Evolutionary conservation across 2,329 filamentous ascomycete species (phyloP), one percentile per base, ranked within the genome.

Genomic region (Xylariales sp.): DNA sequence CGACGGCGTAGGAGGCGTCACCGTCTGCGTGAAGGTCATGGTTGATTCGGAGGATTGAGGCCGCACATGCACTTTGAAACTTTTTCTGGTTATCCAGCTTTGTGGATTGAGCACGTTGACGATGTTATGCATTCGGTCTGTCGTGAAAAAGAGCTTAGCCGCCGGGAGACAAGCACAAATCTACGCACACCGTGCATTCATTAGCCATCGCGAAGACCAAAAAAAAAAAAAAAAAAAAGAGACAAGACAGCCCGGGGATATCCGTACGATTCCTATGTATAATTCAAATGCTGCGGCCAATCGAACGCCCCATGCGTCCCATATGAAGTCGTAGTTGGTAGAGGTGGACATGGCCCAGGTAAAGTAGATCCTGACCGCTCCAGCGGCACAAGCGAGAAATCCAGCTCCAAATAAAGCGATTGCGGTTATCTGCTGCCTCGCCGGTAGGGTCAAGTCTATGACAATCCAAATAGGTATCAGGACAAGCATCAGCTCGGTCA

Each of bases 401-500:
- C 74, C 74, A 13, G 73, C 55, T 8, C 63, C 66, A 38, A 78
- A 74, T 8, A 77, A 66, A 5, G 65, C 47, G 2, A 62, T 59
- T 5, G 78, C 55, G 3, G 66, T 62, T 13, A 66, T 41, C 24
- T 66, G 66, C 41, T 78, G 72, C 30, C 62, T 67, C 10, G 48
- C 44, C 1, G 71, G 67, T 25, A 78, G 57, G 34, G 70, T 62
- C 2, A 74, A 52, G 13, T 58, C 54, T 45, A 66, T 56, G 7
- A 74, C 61, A 4, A 66, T 67, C 16, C 61, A 61, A 31, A 77
- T 66, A 2, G 74, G 74, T 4, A 79, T 56, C 0, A 70, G 50
- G 24, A 74, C 71, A n/a, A 73, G 66, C 10, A 72, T 51, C 29
- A 82, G 66, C 53, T 83, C 76, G 6, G 76, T 79, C 29, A 72